These are phyloP conservation scores for Umbilicus rupestris DNA, from an alignment of 164 flowering plant species.

Conservation along the genomic window DNA sequence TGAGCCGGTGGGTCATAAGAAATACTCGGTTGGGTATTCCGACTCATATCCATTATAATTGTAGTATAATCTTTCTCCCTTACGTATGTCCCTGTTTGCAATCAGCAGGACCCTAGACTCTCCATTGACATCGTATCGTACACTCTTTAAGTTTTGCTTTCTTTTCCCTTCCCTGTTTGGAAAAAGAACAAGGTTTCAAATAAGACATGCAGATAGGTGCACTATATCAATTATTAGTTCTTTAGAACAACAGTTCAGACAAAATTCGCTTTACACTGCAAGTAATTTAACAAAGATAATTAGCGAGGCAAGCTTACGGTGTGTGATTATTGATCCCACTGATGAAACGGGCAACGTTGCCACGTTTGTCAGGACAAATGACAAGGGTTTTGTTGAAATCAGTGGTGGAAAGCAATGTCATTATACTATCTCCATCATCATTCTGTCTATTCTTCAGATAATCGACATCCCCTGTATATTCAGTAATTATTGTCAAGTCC, in stretches of 20 bases:
- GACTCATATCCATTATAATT: constrained; percentile 82
- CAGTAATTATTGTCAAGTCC: constrained; percentile 81
- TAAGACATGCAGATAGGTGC: not conserved
- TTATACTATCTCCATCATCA: constrained; percentile 86
- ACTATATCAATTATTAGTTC: too few species aligned
- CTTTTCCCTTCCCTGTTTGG: constrained; percentile 71
- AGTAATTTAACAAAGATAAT: not conserved
- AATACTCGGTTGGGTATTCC: constrained; percentile 87
- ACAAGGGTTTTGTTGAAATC: constrained; percentile 63
- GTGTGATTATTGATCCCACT: constrained; percentile 92
- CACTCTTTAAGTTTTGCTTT: constrained; percentile 91
- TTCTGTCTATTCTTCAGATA: constrained; percentile 67
- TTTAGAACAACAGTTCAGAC: not conserved
- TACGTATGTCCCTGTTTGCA: constrained; percentile 70
- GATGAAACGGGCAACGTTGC: constrained; percentile 87
- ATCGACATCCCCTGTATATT: constrained; percentile 90
- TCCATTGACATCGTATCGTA: constrained; percentile 63
- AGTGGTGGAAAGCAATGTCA: constrained; percentile 68
- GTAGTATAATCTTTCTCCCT: constrained; percentile 85
- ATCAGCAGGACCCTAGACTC: constrained; percentile 68
- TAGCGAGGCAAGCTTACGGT: constrained; percentile 32
- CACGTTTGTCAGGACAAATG: constrained; percentile 75
- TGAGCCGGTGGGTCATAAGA: constrained; percentile 27
- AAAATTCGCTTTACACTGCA: not conserved
- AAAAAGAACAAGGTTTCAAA: not conserved